phyloP scores from a whole-genome alignment of 2,329 filamentous ascomycete genomes.

The Botryotinia convoluta region DNA sequence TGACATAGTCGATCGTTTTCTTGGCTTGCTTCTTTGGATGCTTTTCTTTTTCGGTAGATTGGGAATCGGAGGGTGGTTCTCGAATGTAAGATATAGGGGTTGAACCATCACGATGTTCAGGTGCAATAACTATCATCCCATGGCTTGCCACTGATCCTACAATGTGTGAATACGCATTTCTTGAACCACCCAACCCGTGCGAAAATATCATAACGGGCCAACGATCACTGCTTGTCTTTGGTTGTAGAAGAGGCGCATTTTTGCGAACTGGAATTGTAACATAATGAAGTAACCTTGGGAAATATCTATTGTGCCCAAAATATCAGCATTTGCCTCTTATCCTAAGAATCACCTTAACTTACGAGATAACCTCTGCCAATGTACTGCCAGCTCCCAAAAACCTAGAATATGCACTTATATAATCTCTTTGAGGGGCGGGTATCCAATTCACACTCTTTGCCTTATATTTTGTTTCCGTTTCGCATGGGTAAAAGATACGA shows the following conservation, averaged over 20 bases:
- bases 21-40: constrained; percentile 30
- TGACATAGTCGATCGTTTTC: constrained; percentile 44
- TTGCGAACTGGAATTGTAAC: constrained; percentile 70
- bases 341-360: constrained; percentile 36
- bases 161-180: constrained; percentile 83
- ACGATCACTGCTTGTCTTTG: constrained; percentile 45
- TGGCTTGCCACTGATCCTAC: constrained; percentile 76
- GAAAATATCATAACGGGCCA: constrained; percentile 87
- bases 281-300: constrained; percentile 71
- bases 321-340: background rate
- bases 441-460: constrained; percentile 68
- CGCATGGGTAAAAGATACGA: constrained; percentile 77
- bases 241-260: constrained; percentile 61
- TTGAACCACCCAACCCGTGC: constrained; percentile 76
- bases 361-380: constrained; percentile 60
- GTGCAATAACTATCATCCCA: constrained; percentile 75
- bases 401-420: constrained; percentile 71
- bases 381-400: constrained; percentile 67
- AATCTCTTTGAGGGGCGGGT: constrained; percentile 70
- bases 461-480: constrained; percentile 39
- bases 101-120: constrained; percentile 81
- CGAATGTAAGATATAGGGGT: constrained; percentile 72
- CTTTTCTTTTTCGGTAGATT: constrained; percentile 35
- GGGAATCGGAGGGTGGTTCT: constrained; percentile 48
- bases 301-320: constrained; percentile 47